Base-by-base conservation (phyloP, 2,329 filamentous ascomycete genomes). In the Neoascochyta sp. region DNA sequence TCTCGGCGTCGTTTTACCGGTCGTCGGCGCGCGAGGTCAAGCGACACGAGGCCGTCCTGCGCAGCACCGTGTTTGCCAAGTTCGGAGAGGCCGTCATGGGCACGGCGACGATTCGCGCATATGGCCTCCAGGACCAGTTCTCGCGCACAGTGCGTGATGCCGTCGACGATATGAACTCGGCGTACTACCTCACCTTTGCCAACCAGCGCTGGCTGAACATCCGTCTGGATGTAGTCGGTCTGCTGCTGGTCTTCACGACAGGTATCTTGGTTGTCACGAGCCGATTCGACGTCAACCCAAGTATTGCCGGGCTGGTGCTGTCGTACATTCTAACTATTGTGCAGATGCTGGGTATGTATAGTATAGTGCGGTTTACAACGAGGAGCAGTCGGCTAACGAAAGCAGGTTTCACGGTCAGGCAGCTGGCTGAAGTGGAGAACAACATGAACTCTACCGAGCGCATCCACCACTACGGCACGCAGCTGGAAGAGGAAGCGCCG, bases 371-470 rank as follows among this genome's bases (percentile, higher is more conserved):
- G n/a, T n/a, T n/a, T n/a, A n/a, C n/a, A n/a, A n/a, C n/a, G n/a
- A n/a, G n/a, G n/a, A n/a, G n/a, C n/a, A n/a, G n/a, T n/a, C n/a
- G n/a, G n/a, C n/a, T n/a, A n/a, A n/a, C n/a, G n/a, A n/a, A n/a
- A n/a, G n/a, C n/a, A n/a, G 90, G 95, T 57, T 95, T 95, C 63
- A 90, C 87, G 1, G 86, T 96, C 11, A 79, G 92, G 11, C 90
- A 96, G 64, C 73, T 95, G 6, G 90, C 90, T 15, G 90, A 95
- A 62, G 87, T 96, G 7, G 90, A 96, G 63, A 96, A 95, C 65
- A 87, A 89, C 56, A 96, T 96, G 90, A 96, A 95, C 60, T 82
- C 89, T 0, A 92, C 93, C 0, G 90, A 96, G 65, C 82, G 92
- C 27, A 72, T 96, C 18, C 80, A 88, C 58, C 87, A 94, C 67